Percentiles rank a stretch among this genome's conserved stretches.
Conservation (phyloP, 163 green algal genomes). For the Prototheca stagnorum region DNA sequence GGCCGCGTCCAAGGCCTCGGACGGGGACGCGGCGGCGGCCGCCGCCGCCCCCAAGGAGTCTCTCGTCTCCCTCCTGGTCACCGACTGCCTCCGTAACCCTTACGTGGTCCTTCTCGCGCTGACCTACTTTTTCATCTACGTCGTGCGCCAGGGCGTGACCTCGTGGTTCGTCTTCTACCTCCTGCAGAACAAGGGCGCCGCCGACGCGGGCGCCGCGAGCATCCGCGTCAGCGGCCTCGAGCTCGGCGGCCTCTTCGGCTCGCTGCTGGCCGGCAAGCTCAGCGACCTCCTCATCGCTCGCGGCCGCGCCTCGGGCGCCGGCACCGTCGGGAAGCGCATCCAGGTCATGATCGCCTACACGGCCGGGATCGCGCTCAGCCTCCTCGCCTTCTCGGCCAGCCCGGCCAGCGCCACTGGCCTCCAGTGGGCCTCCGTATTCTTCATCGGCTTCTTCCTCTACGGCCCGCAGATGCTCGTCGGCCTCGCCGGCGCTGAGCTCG, state of each 20-base stretch:
- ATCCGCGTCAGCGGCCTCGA: slow-evolving; percentile 44
- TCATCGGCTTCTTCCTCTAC: slow-evolving; percentile 91
- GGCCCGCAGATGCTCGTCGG: slow-evolving; percentile 87
- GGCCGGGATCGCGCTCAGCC: slow-evolving; percentile 66
- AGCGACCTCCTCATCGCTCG: slow-evolving; percentile 40
- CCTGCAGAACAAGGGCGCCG: slow-evolving; percentile 67
- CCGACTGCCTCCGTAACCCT: slow-evolving; percentile 59
- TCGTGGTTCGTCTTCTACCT: slow-evolving; percentile 69
- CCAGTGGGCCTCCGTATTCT: slow-evolving; percentile 83
- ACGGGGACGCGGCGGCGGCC: slow-evolving; percentile 1
- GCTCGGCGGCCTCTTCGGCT: slow-evolving; percentile 43
- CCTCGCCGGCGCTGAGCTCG: slow-evolving; percentile 83
- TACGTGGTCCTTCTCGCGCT: slow-evolving; percentile 93
- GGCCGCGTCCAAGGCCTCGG: not conserved
- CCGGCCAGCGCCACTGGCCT: slow-evolving; percentile 40
- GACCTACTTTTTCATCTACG: slow-evolving; percentile 97
- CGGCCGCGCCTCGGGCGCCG: slow-evolving; percentile 16
- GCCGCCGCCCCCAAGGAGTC: slow-evolving; percentile 21
- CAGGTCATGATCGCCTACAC: slow-evolving; percentile 55
- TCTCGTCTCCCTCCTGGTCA: slow-evolving; percentile 52
- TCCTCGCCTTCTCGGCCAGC: slow-evolving; percentile 60
- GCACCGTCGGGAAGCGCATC: slow-evolving; percentile 47
- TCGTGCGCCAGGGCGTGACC: slow-evolving; percentile 75
- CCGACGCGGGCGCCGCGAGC: slow-evolving; percentile 47
- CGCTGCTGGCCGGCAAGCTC: slow-evolving; percentile 39